Evolutionary conservation across 768 basidiomycete genomes (phyloP).

Genomic region (Termitomyces sp.): DNA sequence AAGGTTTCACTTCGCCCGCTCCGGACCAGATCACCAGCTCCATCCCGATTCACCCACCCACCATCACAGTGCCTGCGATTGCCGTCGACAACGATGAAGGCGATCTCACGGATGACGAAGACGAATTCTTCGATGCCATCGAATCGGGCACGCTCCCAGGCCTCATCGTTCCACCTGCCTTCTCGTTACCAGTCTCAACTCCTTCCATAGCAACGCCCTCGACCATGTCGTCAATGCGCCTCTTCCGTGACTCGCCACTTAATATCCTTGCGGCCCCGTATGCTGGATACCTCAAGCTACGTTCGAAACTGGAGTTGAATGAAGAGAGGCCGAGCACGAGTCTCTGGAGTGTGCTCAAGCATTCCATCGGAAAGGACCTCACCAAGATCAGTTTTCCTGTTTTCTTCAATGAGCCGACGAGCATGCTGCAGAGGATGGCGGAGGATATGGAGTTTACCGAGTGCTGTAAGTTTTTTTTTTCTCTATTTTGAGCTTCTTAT

Average conservation of each 20-base stretch:
- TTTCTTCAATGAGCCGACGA: constrained; percentile 90
- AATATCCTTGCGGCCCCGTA: constrained; percentile 35
- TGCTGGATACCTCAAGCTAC: constrained; percentile 60
- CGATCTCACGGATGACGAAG: constrained; percentile 70
- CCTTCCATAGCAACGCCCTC: neutral
- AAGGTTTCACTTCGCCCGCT: neutral
- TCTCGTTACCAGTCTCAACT: neutral
- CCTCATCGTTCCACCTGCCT: constrained; percentile 41
- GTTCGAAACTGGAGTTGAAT: constrained; percentile 53
- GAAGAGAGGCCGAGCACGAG: constrained; percentile 87
- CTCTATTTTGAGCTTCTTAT: neutral
- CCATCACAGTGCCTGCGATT: neutral
- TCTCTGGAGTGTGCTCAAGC: constrained; percentile 92
- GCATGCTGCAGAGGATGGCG: constrained; percentile 96
- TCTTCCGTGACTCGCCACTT: neutral
- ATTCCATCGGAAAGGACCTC: constrained; percentile 93
- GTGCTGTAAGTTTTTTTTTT: constrained; percentile 55
- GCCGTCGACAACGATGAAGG: constrained; percentile 18
- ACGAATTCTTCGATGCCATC: constrained; percentile 98
- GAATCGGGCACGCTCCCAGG: constrained; percentile 77
- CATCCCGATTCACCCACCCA: neutral
- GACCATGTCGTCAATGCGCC: neutral
- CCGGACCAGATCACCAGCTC: neutral
- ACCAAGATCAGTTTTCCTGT: constrained; percentile 96
- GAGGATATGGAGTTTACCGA: constrained; percentile 99